Evolutionary conservation across 345 rosid species (phyloP), one percentile per base, ranked within the genome.

Genomic region (Linum tenue): DNA sequence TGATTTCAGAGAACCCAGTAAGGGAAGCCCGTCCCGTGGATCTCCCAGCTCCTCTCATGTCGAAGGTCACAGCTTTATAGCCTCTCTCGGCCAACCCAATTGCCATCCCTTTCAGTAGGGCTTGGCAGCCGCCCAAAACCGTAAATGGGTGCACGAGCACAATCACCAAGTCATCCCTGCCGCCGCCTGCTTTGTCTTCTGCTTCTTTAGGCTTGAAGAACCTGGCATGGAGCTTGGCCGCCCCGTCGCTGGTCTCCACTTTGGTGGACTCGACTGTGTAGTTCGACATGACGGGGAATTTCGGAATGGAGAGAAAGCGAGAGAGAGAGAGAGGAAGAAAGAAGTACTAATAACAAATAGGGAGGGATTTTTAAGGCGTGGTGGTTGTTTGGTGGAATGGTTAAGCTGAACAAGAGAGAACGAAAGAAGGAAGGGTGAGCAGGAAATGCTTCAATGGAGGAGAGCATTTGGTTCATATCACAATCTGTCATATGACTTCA

Each of bases 61-160:
- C 99, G 70, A 90, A 94, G 43, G 97, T 91, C 48, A 86, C 90
- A 50, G 96, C 78, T 16, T 35, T 67, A 72, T 71, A 85, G 39
- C 96, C 95, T 14, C 77, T 84, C 4, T 43, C 75, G 2, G 91
- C 90, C 55, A 94, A 48, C 43, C 83, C 84, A 75, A 78, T 74
- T 5, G 96, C 92, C 16, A 94, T 86, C 59, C 97, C 96, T 71
- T 65, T 80, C 68, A 91, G 72, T 37, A 90, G 84, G 50, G 67
- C 86, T 65, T 90, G 96, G 68, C 86, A 86, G 40, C 96, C 97
- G 63, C 97, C 97, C 68, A 90, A 59, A 37, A 90, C 77, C 7
- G 99, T 80, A 77, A 81, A 94, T 5, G 95, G 99, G 64, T 94
- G 99, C 60, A 94, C 96, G 63, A 94, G 80, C 43, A 94, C 96